phyloP scores from a whole-genome alignment of 176 grass and related monocot genomes.

The Poa pratensis region DNA sequence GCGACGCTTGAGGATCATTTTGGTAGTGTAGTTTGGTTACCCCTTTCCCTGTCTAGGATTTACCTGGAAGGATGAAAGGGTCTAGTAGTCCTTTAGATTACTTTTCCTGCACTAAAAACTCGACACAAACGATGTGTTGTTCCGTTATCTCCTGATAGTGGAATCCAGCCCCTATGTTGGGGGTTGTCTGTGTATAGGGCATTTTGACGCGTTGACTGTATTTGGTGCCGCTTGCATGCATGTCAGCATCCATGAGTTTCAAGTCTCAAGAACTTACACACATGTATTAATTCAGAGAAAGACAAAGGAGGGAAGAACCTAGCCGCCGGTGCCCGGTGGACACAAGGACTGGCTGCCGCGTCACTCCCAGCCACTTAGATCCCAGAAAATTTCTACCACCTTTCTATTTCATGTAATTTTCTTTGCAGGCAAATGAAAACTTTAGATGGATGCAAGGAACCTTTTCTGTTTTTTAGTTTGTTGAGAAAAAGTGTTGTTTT shows the following conservation, averaged over 20 bases:
- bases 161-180: too few species aligned
- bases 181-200: too few species aligned
- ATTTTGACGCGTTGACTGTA: conserved; percentile 13
- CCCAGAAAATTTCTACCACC: not conserved
- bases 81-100: too few species aligned
- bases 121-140: too few species aligned
- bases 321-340: not conserved
- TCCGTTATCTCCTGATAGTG: too few species aligned
- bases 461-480: too few species aligned
- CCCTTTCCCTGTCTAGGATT: too few species aligned
- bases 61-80: too few species aligned
- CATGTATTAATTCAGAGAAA: not conserved
- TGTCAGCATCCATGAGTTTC: not conserved
- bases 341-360: not conserved
- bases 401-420: not conserved
- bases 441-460: too few species aligned
- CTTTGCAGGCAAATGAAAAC: not conserved
- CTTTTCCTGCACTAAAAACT: too few species aligned
- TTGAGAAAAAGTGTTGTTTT: not conserved
- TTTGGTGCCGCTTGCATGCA: not conserved
- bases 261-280: not conserved
- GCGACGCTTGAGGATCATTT: too few species aligned
- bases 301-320: not conserved
- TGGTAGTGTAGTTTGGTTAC: too few species aligned
- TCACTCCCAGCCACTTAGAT: not conserved